These are phyloP conservation scores for Xanthoparmelia taractica DNA, from an alignment of 495 filamentous ascomycete species.

Conservation along the genomic window DNA sequence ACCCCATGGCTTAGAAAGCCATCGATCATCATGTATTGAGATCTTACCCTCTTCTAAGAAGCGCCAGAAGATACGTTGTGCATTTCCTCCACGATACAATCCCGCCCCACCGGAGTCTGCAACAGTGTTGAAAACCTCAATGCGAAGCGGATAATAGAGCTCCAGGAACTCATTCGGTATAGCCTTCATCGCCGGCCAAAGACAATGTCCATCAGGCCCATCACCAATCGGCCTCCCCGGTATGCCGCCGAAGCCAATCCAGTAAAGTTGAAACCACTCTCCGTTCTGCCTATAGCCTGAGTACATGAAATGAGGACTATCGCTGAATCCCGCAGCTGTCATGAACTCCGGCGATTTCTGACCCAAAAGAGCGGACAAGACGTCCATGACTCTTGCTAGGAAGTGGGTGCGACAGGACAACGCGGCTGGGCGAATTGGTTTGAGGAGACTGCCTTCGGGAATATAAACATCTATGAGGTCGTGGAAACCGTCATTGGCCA, in stretches of 20 bases:
- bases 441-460: constrained; percentile 39
- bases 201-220: constrained; percentile 44
- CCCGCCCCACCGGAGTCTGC: constrained; percentile 43
- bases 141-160: constrained; percentile 42
- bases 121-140: constrained; percentile 44
- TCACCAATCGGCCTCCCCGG: constrained; percentile 43
- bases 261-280: constrained; percentile 46
- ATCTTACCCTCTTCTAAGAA: constrained; percentile 42
- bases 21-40: constrained; percentile 44
- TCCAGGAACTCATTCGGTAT: constrained; percentile 46
- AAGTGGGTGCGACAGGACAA: constrained; percentile 45
- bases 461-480: constrained; percentile 43
- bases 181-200: constrained; percentile 47
- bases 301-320: constrained; percentile 47
- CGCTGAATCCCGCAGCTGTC: constrained; percentile 44
- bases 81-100: constrained; percentile 42
- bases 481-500: constrained; percentile 44
- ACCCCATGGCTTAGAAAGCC: constrained; percentile 48
- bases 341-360: constrained; percentile 41
- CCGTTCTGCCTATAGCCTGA: constrained; percentile 36
- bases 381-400: constrained; percentile 39
- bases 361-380: constrained; percentile 44
- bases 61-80: constrained; percentile 41
- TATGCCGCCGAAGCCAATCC: constrained; percentile 45
- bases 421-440: constrained; percentile 42